Evolutionary conservation across 768 basidiomycete species (phyloP).

Genomic region (Lepiota venenata): DNA sequence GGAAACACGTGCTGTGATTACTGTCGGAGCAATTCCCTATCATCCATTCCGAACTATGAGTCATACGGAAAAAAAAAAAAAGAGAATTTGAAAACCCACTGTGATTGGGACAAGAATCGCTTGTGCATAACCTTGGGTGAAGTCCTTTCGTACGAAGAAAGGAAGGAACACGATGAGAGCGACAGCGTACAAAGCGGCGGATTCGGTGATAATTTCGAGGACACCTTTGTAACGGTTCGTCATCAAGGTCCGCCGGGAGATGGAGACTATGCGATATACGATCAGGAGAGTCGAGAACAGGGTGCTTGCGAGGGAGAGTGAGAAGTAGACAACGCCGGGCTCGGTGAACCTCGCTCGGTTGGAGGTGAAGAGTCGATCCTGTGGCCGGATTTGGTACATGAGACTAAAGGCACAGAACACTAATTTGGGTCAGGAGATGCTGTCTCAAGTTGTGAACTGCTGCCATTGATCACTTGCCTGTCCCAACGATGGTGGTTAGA

Average conservation of each 20-base stretch:
- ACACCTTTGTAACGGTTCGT: slow-evolving; percentile 1
- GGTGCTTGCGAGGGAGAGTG: slow-evolving; percentile 1
- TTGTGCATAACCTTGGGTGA: slow-evolving; percentile 7
- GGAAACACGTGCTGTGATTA: slow-evolving; percentile 5
- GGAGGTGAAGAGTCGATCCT: not conserved
- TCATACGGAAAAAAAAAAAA: too few relatives aligned
- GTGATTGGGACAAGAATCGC: slow-evolving; percentile 6
- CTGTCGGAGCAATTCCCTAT: slow-evolving; percentile 5
- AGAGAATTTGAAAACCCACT: not conserved
- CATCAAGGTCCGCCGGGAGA: not conserved
- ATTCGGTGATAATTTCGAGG: slow-evolving; percentile 3
- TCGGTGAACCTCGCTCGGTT: slow-evolving; percentile 3
- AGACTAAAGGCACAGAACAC: slow-evolving; percentile 6
- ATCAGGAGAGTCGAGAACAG: slow-evolving; percentile 1
- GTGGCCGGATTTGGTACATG: slow-evolving; percentile 1
- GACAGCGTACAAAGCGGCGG: slow-evolving; percentile 7
- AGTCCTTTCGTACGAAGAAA: not conserved
- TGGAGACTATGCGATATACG: not conserved
- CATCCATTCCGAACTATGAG: too few relatives aligned
- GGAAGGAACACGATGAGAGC: slow-evolving; percentile 6
- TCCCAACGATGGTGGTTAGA: not conserved
- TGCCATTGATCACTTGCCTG: not conserved
- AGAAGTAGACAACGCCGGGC: slow-evolving; percentile 1
- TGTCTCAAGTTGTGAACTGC: not conserved
- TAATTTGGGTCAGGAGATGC: not conserved